Conservation (phyloP, 495 filamentous ascomycete species). For the Aspergillus campestris region DNA sequence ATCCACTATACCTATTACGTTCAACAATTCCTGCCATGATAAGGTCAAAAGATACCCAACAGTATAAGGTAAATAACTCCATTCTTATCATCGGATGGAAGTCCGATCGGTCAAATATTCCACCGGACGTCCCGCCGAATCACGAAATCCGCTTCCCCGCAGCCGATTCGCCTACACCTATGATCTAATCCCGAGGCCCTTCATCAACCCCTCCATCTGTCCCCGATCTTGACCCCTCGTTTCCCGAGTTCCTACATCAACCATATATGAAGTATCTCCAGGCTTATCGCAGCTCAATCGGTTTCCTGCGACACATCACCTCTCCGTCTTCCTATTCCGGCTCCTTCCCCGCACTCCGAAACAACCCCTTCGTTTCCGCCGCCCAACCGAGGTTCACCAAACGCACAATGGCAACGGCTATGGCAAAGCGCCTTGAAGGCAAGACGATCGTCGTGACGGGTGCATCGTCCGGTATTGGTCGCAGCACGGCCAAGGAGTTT, state of each 20-base stretch:
- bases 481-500: constrained; percentile 81
- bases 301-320: constrained; percentile 16
- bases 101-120: constrained; percentile 14
- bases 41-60: too few species aligned
- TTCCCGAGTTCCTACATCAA: neutral
- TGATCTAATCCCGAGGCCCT: neutral
- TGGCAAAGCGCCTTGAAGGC: constrained; percentile 79
- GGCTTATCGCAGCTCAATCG: constrained; percentile 20
- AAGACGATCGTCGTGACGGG: constrained; percentile 93
- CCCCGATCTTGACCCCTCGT: neutral
- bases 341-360: constrained; percentile 10
- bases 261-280: constrained; percentile 28
- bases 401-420: constrained; percentile 65
- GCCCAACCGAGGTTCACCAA: constrained; percentile 18
- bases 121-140: constrained; percentile 8
- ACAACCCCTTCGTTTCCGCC: constrained; percentile 12
- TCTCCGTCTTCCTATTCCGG: constrained; percentile 1
- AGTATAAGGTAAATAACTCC: neutral
- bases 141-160: constrained; percentile 11
- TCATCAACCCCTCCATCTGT: neutral
- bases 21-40: too few species aligned
- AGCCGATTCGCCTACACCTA: neutral
- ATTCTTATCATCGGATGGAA: neutral
- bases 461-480: constrained; percentile 88
- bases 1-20: too few species aligned